phyloP scores from a whole-genome alignment of 2,329 filamentous ascomycete species.

The Arthrinium puccinioides region DNA sequence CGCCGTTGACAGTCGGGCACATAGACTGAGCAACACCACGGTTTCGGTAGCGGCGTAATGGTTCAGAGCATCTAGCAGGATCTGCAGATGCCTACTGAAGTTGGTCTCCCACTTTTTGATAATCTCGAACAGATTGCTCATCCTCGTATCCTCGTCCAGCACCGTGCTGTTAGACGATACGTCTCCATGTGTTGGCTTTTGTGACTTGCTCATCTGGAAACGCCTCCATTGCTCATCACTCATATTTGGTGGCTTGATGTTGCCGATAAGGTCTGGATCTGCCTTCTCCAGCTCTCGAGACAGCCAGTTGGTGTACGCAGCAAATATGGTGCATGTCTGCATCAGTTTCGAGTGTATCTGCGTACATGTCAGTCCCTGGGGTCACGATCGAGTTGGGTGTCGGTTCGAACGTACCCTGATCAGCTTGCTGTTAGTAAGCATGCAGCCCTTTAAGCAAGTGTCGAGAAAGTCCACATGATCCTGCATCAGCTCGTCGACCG shows the following conservation, averaged over 20 bases:
- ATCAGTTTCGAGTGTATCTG: constrained; percentile 97
- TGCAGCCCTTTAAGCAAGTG: constrained; percentile 96
- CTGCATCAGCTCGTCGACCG: constrained; percentile 97
- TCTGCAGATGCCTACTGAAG: constrained; percentile 87
- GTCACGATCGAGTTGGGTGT: no score
- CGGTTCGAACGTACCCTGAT: constrained; percentile 71
- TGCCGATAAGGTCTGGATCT: constrained; percentile 67
- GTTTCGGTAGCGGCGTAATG: constrained; percentile 98
- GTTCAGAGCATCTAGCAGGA: constrained; percentile 88
- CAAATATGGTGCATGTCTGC: constrained; percentile 92
- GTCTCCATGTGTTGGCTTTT: constrained; percentile 23
- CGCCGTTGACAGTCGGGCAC: constrained; percentile 72
- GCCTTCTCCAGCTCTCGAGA: constrained; percentile 77
- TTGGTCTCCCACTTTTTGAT: constrained; percentile 89
- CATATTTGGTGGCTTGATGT: constrained; percentile 51
- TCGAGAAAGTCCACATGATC: constrained; percentile 98
- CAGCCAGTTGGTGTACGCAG: constrained; percentile 80
- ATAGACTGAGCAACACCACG: constrained; percentile 83
- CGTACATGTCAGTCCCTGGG: neutral
- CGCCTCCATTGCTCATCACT: constrained; percentile 53
- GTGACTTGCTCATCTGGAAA: constrained; percentile 42
- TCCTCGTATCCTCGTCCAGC: constrained; percentile 37
- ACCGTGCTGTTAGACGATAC: constrained; percentile 28
- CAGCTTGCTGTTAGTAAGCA: constrained; percentile 95
- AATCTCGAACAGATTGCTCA: constrained; percentile 77